These are phyloP conservation scores for Mucor racemosus DNA, from an alignment of 371 early-diverging fungal genomes.

Conservation along the genomic window DNA sequence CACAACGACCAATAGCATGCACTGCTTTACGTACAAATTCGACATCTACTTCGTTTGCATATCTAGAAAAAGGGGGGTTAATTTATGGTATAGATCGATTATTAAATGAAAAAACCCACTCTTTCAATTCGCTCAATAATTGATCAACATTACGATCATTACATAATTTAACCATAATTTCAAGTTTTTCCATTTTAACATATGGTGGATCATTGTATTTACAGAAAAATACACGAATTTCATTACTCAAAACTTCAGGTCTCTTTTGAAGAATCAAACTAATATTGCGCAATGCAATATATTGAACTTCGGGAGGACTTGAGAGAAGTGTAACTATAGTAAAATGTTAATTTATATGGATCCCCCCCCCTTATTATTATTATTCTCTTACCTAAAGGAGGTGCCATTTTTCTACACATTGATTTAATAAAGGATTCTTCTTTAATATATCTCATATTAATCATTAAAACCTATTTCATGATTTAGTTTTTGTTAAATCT, in stretches of 20 bases:
- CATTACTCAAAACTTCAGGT: constrained; percentile 86
- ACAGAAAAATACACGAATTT: constrained; percentile 96
- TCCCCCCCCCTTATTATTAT: neutral
- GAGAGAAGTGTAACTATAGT: constrained; percentile 85
- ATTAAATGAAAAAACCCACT: constrained; percentile 54
- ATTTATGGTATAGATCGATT: neutral
- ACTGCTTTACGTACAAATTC: constrained; percentile 95
- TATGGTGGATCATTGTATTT: constrained; percentile 99
- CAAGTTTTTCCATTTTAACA: constrained; percentile 96
- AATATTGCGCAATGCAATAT: constrained; percentile 95
- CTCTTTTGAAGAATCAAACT: constrained; percentile 92
- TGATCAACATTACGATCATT: constrained; percentile 87
- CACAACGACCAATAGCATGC: constrained; percentile 90
- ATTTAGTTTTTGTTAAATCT: neutral
- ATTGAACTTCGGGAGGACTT: constrained; percentile 92
- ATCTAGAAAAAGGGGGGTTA: constrained; percentile 48
- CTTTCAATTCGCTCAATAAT: constrained; percentile 90
- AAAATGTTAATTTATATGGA: neutral
- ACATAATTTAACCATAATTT: constrained; percentile 89
- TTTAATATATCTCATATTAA: constrained; percentile 66
- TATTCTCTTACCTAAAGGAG: constrained; percentile 77
- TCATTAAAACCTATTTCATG: constrained; percentile 56
- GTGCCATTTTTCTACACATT: constrained; percentile 84
- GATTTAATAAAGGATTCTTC: constrained; percentile 71
- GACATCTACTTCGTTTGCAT: constrained; percentile 96